phyloP scores from a whole-genome alignment of 2,329 filamentous ascomycete species.

The Onygenales sp. region DNA sequence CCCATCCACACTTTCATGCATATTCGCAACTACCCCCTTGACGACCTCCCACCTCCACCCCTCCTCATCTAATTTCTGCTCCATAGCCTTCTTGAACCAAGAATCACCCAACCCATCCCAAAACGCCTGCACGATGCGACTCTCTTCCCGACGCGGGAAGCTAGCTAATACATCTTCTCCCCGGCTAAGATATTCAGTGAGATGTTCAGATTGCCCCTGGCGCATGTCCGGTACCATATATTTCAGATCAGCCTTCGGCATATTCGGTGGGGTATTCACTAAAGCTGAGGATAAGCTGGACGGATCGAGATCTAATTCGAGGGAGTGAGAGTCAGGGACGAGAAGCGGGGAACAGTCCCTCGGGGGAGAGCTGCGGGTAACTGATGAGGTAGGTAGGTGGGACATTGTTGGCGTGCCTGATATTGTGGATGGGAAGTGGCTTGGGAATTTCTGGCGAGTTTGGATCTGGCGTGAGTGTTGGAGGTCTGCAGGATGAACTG shows the following conservation, averaged over 20 bases:
- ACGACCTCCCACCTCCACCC: conserved; percentile 21
- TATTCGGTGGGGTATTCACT: background rate
- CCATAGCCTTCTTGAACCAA: conserved; percentile 11
- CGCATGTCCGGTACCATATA: conserved; percentile 7
- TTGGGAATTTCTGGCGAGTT: background rate
- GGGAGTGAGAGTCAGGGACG: conserved; percentile 6
- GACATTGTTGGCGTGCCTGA: conserved; percentile 5
- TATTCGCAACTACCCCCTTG: background rate
- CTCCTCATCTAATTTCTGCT: conserved; percentile 14
- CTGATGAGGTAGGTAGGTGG: background rate
- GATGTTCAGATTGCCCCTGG: conserved; percentile 14
- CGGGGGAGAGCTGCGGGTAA: background rate
- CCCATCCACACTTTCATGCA: conserved; percentile 1
- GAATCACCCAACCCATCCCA: conserved; percentile 21
- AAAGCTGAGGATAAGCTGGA: background rate
- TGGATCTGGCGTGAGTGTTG: background rate
- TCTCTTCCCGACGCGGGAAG: conserved; percentile 13
- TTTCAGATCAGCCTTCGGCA: background rate
- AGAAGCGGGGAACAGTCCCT: conserved; percentile 1
- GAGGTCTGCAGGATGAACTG: background rate
- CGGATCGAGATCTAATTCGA: background rate
- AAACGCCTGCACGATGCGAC: conserved; percentile 20
- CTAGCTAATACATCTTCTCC: conserved; percentile 13
- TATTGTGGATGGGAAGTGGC: conserved; percentile 5
- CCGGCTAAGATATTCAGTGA: conserved; percentile 19